These are phyloP conservation scores for Apiospora phragmitis DNA, from an alignment of 2,329 filamentous ascomycete species.

Conservation along the genomic window DNA sequence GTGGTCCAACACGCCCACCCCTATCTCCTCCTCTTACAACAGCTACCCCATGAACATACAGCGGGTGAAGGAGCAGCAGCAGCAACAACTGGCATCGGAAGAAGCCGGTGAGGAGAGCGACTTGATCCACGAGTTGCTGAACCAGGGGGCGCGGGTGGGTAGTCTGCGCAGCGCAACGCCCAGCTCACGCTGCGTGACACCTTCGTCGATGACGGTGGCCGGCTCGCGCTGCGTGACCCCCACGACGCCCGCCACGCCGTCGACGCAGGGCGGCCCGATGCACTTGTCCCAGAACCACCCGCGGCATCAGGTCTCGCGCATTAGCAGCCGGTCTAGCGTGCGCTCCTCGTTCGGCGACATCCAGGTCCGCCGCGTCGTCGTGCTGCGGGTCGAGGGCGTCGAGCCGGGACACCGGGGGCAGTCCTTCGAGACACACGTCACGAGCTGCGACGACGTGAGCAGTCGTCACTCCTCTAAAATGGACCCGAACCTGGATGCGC, in stretches of 20 bases:
- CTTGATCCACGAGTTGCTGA: background rate
- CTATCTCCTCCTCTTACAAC: background rate
- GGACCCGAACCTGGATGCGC: background rate
- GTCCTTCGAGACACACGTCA: slow-evolving; percentile 9
- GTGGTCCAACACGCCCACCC: background rate
- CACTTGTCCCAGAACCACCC: background rate
- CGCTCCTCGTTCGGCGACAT: slow-evolving; percentile 8
- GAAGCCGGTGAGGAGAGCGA: background rate
- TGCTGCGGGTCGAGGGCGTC: slow-evolving; percentile 8
- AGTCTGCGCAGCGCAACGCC: background rate
- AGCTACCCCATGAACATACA: background rate
- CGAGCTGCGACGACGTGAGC: background rate
- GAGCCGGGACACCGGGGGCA: slow-evolving; percentile 1
- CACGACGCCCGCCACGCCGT: background rate
- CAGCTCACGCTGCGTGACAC: background rate
- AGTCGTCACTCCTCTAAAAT: background rate
- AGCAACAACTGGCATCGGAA: background rate
- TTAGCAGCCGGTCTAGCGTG: slow-evolving; percentile 8
- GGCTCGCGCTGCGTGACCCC: background rate
- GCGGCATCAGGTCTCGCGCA: background rate
- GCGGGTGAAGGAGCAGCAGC: background rate
- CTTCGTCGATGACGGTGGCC: background rate
- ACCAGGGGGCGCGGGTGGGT: background rate
- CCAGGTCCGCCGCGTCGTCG: background rate
- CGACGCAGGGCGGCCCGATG: background rate